These are phyloP conservation scores for Fragosphaeria purpurea DNA, from an alignment of 2,329 filamentous ascomycete genomes.

Conservation along the genomic window DNA sequence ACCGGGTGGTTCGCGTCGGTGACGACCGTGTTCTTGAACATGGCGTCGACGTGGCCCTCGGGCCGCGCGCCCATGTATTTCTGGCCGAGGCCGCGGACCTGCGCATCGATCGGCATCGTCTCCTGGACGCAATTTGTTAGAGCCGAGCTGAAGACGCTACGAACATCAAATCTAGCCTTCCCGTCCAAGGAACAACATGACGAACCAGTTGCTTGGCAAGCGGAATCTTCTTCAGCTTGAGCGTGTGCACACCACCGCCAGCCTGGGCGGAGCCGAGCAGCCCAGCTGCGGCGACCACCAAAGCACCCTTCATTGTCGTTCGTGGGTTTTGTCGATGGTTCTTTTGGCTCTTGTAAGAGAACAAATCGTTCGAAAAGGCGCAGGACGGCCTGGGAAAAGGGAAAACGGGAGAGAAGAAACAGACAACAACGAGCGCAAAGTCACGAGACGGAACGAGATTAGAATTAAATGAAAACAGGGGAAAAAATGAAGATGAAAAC, in stretches of 20 bases:
- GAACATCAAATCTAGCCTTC: no score
- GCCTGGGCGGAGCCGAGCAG: conserved; percentile 76
- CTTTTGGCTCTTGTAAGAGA: conserved; percentile 10
- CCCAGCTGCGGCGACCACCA: conserved; percentile 62
- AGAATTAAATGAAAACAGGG: background rate
- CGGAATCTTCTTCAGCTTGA: conserved; percentile 96
- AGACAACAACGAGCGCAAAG: background rate
- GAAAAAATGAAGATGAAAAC: background rate
- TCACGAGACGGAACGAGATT: background rate
- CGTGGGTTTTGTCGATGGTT: no score
- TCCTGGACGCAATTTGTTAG: conserved; percentile 38
- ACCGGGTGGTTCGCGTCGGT: conserved; percentile 64
- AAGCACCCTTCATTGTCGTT: conserved; percentile 72
- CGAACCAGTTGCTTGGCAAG: conserved; percentile 84
- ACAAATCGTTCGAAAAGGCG: background rate
- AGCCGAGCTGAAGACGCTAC: no score
- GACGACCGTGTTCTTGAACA: conserved; percentile 68
- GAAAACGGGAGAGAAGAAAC: background rate
- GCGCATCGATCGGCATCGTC: conserved; percentile 66
- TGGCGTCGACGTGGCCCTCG: conserved; percentile 57
- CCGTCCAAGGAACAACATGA: background rate
- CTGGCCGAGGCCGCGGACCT: conserved; percentile 76
- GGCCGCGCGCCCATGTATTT: conserved; percentile 89
- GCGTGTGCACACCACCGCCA: conserved; percentile 72
- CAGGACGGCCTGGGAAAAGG: background rate